phyloP scores from a whole-genome alignment of 768 basidiomycete genomes.

The Terana coerulea region DNA sequence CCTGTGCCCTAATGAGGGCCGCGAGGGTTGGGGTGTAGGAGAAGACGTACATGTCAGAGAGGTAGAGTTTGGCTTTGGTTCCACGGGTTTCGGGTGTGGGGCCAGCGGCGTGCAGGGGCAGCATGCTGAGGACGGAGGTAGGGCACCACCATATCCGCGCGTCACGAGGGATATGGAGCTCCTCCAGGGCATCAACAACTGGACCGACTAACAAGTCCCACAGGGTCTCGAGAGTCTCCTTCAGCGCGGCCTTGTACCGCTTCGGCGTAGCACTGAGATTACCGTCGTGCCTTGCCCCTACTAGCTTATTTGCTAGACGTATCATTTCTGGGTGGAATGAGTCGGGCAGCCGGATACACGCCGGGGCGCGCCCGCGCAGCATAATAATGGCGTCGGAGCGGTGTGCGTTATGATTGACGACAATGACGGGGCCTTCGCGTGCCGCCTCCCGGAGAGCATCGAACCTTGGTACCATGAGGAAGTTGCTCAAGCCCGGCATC shows the following conservation, averaged over 20 bases:
- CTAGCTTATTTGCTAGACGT: too few species aligned
- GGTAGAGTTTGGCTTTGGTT: slow-evolving; percentile 6
- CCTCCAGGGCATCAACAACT: neutral
- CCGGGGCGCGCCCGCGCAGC: slow-evolving; percentile 4
- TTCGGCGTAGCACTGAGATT: too few species aligned
- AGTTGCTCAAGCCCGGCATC: slow-evolving; percentile 29
- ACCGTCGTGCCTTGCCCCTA: too few species aligned
- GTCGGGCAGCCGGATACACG: slow-evolving; percentile 14
- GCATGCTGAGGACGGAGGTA: slow-evolving; percentile 25
- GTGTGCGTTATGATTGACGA: slow-evolving; percentile 30
- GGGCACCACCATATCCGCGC: slow-evolving; percentile 25
- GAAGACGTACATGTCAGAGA: slow-evolving; percentile 20
- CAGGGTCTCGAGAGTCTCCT: neutral
- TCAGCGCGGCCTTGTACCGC: neutral
- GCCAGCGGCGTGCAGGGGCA: slow-evolving; percentile 34
- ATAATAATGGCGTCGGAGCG: slow-evolving; percentile 37
- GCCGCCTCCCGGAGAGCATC: slow-evolving; percentile 26
- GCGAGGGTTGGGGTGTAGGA: slow-evolving; percentile 29
- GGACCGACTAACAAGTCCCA: slow-evolving; percentile 3
- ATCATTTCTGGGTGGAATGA: too few species aligned
- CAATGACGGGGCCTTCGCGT: slow-evolving; percentile 31
- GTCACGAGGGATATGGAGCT: neutral
- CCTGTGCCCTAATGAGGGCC: slow-evolving; percentile 14
- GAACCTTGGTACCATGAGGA: slow-evolving; percentile 24
- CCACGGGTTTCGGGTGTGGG: neutral